phyloP scores from a whole-genome alignment of 305 asterid species.

The Solanum hybrid region DNA sequence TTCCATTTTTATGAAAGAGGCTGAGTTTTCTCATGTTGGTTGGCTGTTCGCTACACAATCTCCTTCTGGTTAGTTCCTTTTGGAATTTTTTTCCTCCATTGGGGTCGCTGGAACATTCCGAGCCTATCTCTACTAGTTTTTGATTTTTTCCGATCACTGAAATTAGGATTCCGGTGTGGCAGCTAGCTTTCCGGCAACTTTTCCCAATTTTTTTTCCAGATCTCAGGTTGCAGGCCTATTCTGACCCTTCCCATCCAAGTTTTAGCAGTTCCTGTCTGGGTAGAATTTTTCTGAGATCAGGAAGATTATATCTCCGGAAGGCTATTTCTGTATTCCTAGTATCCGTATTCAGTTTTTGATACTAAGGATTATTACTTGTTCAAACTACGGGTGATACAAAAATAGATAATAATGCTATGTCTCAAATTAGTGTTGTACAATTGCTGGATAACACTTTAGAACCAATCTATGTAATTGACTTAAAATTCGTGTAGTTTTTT shows the following conservation, averaged over 20 bases:
- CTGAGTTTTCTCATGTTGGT: neutral
- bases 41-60: neutral
- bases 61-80: neutral
- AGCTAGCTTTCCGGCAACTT: neutral
- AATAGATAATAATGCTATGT: neutral
- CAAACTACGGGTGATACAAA: neutral
- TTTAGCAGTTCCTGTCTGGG: neutral
- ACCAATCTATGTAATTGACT: neutral
- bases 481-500: neutral
- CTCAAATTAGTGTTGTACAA: neutral
- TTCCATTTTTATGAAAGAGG: neutral
- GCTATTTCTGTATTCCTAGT: neutral
- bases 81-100: neutral
- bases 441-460: neutral
- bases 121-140: neutral
- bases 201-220: neutral
- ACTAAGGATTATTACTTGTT: neutral
- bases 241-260: neutral
- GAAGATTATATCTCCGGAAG: neutral
- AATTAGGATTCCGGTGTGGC: neutral
- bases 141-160: neutral
- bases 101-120: neutral
- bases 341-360: neutral
- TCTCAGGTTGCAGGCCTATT: neutral
- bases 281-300: neutral